These are phyloP conservation scores for Phytophthora hybrid DNA, from an alignment of 352 stramenopile genomes.

Conservation along the genomic window DNA sequence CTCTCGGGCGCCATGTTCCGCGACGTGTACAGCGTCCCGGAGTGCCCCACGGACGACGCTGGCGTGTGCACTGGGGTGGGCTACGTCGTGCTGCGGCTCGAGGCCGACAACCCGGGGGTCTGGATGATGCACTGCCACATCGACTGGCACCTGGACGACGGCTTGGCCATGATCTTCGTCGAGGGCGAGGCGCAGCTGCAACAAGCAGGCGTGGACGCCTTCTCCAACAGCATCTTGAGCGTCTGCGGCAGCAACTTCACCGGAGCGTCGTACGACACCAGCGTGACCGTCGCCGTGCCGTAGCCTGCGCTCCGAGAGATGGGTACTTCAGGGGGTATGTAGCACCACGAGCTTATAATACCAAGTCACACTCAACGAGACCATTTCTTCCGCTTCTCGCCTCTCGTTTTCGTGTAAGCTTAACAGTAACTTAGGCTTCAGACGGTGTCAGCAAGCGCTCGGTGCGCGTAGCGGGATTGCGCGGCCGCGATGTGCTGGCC, in stretches of 20 bases:
- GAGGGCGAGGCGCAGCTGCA: constrained; percentile 31
- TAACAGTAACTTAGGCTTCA: too few relatives aligned
- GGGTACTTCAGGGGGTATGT: too few relatives aligned
- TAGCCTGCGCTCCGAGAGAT: constrained; percentile 3
- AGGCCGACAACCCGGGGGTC: constrained; percentile 41
- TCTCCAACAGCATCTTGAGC: constrained; percentile 33
- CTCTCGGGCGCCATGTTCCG: constrained; percentile 32
- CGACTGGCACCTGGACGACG: constrained; percentile 36
- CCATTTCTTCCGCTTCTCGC: not conserved
- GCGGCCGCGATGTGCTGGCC: constrained; percentile 7
- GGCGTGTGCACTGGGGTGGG: constrained; percentile 23
- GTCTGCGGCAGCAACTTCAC: constrained; percentile 36
- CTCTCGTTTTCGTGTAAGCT: not conserved
- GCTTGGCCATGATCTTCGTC: constrained; percentile 46
- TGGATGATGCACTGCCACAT: constrained; percentile 54
- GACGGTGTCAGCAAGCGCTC: constrained; percentile 3
- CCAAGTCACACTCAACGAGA: too few relatives aligned
- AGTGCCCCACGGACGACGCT: constrained; percentile 21
- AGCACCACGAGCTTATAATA: too few relatives aligned
- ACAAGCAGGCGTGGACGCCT: constrained; percentile 14
- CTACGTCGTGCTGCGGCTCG: constrained; percentile 36
- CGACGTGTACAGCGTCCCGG: constrained; percentile 41
- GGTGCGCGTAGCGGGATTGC: constrained; percentile 22
- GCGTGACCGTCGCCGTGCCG: constrained; percentile 15
- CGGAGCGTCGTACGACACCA: constrained; percentile 11